Percentiles rank a stretch among this genome's conserved stretches.
Conservation (phyloP, 2,329 filamentous ascomycete genomes). For the Stachybotrys echinatus region DNA sequence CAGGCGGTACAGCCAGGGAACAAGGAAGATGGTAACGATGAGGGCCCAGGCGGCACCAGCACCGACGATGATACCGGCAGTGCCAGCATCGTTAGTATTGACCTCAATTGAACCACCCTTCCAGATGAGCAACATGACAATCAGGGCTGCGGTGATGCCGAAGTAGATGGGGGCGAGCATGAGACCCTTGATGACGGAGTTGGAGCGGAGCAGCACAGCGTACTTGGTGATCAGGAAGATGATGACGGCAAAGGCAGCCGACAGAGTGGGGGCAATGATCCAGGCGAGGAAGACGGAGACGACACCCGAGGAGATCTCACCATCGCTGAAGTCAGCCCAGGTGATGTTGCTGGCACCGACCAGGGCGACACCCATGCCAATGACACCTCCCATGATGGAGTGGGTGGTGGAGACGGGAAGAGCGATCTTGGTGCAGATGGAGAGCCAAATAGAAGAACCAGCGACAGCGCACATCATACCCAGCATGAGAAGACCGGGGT, state of each 20-base stretch:
- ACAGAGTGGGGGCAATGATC: constrained; percentile 53
- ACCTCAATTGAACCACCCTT: constrained; percentile 42
- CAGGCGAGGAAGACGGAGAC: constrained; percentile 56
- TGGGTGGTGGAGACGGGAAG: constrained; percentile 59
- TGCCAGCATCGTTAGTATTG: constrained; percentile 29
- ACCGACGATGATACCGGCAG: constrained; percentile 49
- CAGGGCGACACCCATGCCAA: constrained; percentile 54
- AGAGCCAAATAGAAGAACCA: constrained; percentile 50
- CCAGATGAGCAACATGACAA: constrained; percentile 58
- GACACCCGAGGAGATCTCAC: constrained; percentile 27
- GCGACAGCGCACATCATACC: constrained; percentile 53
- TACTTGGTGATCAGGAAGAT: constrained; percentile 55
- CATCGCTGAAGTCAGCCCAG: constrained; percentile 43
- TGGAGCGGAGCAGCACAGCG: constrained; percentile 47
- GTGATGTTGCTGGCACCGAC: constrained; percentile 46
- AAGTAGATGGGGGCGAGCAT: constrained; percentile 51
- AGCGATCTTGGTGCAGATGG: constrained; percentile 47
- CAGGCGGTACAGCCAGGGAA: constrained; percentile 54
- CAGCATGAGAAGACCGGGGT: constrained; percentile 53
- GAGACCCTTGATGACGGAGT: constrained; percentile 50
- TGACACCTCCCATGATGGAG: constrained; percentile 54
- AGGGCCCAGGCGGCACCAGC: constrained; percentile 44
- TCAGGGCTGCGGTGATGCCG: constrained; percentile 46
- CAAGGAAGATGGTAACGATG: constrained; percentile 45
- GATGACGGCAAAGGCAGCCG: constrained; percentile 48